These are phyloP conservation scores for Skeletonema potamos DNA, from an alignment of 108 stramenopile species.

Conservation along the genomic window DNA sequence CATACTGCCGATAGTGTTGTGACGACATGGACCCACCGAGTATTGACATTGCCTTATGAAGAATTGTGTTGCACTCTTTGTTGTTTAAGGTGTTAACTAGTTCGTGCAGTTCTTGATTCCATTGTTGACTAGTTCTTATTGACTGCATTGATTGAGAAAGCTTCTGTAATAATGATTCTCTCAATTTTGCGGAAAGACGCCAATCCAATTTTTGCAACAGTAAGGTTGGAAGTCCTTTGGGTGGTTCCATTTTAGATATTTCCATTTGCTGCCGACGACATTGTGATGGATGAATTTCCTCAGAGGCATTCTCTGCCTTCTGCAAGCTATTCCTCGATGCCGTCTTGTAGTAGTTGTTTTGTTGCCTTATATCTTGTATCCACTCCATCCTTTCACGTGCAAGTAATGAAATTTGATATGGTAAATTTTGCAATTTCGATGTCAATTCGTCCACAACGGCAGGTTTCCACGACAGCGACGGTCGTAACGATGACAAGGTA, in stretches of 20 bases:
- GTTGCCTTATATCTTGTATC: neutral
- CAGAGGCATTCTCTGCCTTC: neutral
- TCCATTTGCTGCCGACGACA: neutral
- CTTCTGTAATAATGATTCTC: neutral
- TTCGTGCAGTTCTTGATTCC: neutral
- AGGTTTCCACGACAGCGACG: neutral
- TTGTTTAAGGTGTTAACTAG: neutral
- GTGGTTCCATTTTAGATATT: neutral
- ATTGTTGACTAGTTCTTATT: neutral
- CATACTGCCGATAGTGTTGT: neutral
- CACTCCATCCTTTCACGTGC: neutral
- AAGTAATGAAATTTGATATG: neutral
- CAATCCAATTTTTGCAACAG: neutral
- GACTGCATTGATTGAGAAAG: conserved; percentile 1
- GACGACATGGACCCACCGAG: neutral
- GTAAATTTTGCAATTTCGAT: neutral
- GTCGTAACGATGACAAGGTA: neutral
- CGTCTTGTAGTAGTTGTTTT: neutral
- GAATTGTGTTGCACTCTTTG: neutral
- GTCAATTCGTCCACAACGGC: neutral
- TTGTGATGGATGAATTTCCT: neutral
- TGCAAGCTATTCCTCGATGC: neutral
- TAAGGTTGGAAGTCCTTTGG: neutral
- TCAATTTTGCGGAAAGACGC: neutral
- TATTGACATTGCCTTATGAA: neutral